These are phyloP conservation scores for Xylariales sp. DNA, from an alignment of 2,329 filamentous ascomycete species.

Conservation along the genomic window DNA sequence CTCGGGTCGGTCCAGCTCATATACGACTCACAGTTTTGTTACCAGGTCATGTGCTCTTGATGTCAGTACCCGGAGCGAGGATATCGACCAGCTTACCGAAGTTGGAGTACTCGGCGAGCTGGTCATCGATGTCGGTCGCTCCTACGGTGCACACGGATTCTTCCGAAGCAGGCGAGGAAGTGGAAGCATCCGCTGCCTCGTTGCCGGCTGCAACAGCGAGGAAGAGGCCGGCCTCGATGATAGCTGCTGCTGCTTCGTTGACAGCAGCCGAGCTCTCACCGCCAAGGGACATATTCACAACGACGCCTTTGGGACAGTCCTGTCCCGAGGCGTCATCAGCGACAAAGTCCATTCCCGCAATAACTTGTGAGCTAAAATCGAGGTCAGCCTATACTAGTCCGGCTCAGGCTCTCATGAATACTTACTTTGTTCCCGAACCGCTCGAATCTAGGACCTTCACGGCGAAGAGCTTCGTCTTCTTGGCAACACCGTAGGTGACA, in stretches of 20 bases:
- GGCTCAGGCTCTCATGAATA: too few species aligned
- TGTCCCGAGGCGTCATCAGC: conserved; percentile 39
- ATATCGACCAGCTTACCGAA: conserved; percentile 40
- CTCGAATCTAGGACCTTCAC: conserved; percentile 40
- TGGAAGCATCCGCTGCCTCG: conserved; percentile 17
- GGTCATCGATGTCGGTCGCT: conserved; percentile 26
- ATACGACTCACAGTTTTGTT: conserved; percentile 23
- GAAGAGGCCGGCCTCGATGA: conserved; percentile 35
- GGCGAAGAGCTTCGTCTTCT: conserved; percentile 34
- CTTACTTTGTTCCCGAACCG: conserved; percentile 23
- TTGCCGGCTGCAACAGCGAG: conserved; percentile 45
- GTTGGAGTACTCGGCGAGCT: conserved; percentile 42
- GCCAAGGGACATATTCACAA: conserved; percentile 43
- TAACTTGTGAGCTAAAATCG: conserved; percentile 20
- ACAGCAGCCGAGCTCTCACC: conserved; percentile 26
- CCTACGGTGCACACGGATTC: conserved; percentile 29
- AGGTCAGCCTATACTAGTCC: neutral
- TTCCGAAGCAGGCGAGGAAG: conserved; percentile 24
- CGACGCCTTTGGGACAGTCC: conserved; percentile 35
- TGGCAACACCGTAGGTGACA: conserved; percentile 40
- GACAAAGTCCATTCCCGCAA: conserved; percentile 35
- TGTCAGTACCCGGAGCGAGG: conserved; percentile 37
- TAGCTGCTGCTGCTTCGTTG: conserved; percentile 37
- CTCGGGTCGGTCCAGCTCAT: neutral
- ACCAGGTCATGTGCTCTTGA: conserved; percentile 38